Percentiles rank a stretch among this genome's conserved stretches.
Conservation (phyloP, 257 asterid species). For the Leonotis leonurus region DNA sequence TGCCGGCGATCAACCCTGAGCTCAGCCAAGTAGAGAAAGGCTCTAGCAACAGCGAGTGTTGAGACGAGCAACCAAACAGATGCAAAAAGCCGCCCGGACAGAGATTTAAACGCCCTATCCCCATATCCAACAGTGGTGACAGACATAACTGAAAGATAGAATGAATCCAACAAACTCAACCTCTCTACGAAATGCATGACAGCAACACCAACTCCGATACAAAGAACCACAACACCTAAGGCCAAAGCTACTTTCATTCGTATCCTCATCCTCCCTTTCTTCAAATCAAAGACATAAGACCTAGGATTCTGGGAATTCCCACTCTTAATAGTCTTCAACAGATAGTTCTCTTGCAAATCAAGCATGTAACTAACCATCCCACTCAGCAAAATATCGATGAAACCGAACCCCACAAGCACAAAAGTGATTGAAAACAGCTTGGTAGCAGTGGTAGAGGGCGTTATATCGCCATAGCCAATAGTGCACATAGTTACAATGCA, state of each 20-base stretch:
- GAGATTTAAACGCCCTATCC: conserved; percentile 70
- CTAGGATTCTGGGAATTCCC: conserved; percentile 47
- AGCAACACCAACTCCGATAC: conserved; percentile 74
- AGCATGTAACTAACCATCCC: conserved; percentile 94
- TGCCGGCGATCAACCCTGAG: conserved; percentile 85
- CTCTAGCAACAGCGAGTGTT: conserved; percentile 95
- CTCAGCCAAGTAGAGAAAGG: conserved; percentile 96
- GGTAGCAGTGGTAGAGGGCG: conserved; percentile 57
- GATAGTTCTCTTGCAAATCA: conserved; percentile 85
- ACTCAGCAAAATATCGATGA: conserved; percentile 71
- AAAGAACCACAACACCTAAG: conserved; percentile 76
- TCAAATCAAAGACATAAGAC: conserved; percentile 72
- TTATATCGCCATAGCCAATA: conserved; percentile 94
- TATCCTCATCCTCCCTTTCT: conserved; percentile 97
- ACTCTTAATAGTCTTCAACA: conserved; percentile 59
- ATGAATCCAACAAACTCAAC: conserved; percentile 67
- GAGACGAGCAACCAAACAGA: conserved; percentile 94
- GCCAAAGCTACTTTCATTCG: conserved; percentile 90
- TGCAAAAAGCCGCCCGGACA: conserved; percentile 81
- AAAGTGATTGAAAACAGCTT: conserved; percentile 75
- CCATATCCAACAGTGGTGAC: conserved; percentile 98
- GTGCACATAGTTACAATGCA: conserved; percentile 98
- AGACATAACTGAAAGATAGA: conserved; percentile 89
- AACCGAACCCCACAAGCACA: conserved; percentile 93
- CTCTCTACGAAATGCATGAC: conserved; percentile 80